phyloP scores from a whole-genome alignment of 2,329 filamentous ascomycete genomes.

The Claviceps monticola region DNA sequence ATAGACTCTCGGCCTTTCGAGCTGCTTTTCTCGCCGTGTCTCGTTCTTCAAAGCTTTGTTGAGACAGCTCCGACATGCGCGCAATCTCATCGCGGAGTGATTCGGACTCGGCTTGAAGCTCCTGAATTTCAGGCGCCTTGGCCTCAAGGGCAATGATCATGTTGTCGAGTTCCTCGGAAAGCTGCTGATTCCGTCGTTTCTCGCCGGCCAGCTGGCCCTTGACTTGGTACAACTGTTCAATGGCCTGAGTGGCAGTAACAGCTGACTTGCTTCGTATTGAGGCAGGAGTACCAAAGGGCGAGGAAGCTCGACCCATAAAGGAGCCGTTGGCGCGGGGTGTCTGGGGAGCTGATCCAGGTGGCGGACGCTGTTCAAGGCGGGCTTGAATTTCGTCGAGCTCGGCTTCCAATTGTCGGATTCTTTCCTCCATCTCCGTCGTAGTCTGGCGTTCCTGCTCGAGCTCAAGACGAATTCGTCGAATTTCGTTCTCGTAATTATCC shows the following conservation, averaged over 20 bases:
- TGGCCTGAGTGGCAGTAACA: conserved; percentile 46
- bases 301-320: conserved; percentile 36
- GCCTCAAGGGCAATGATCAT: conserved; percentile 76
- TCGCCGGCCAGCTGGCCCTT: conserved; percentile 64
- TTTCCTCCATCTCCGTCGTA: conserved; percentile 32
- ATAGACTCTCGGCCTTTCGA: conserved; percentile 63
- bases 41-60: conserved; percentile 67
- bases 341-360: conserved; percentile 38
- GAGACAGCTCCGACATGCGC: conserved; percentile 73
- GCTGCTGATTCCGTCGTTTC: conserved; percentile 58
- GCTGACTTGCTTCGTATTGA: conserved; percentile 41
- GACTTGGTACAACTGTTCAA: conserved; percentile 50
- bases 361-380: conserved; percentile 28
- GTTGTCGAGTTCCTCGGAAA: conserved; percentile 67
- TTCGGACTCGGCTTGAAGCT: conserved; percentile 68
- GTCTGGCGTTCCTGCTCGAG: conserved; percentile 40
- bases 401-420: conserved; percentile 34
- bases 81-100: conserved; percentile 68
- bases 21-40: conserved; percentile 66
- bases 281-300: conserved; percentile 48
- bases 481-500: conserved; percentile 50
- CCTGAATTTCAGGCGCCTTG: conserved; percentile 76
- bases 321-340: conserved; percentile 48
- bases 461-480: conserved; percentile 41
- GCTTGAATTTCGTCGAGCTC: conserved; percentile 41